Evolutionary conservation across 2,329 filamentous ascomycete genomes (phyloP).

Genomic region (Talaromyces sp.): DNA sequence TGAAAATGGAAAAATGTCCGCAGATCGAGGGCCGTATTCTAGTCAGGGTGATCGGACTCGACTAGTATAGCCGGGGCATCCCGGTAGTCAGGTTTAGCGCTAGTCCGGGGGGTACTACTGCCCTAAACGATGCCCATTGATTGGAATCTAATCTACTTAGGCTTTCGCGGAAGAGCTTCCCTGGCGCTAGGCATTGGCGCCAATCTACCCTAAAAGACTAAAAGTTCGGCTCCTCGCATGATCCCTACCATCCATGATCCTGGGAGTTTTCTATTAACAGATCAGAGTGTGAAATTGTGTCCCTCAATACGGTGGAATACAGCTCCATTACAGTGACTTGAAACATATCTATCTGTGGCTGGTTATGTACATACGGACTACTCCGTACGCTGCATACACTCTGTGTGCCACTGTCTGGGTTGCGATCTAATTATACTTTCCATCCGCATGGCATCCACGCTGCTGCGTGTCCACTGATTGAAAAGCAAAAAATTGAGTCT

Average conservation of each 20-base stretch:
- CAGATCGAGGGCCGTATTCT: neutral
- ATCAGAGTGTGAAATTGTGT: neutral
- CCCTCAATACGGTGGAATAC: neutral
- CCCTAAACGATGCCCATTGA: neutral
- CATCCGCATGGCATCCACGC: conserved; percentile 13
- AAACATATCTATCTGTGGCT: neutral
- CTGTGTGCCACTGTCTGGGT: no score
- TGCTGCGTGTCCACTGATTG: neutral
- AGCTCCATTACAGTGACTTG: neutral
- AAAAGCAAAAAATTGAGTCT: neutral
- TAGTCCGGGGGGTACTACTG: neutral
- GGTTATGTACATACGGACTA: neutral
- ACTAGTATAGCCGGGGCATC: neutral
- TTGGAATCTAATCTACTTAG: neutral
- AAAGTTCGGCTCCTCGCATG: neutral
- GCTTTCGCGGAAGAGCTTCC: conserved; percentile 2
- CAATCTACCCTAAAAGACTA: neutral
- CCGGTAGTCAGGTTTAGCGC: neutral
- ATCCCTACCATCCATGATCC: neutral
- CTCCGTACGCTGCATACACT: no score
- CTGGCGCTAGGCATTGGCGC: neutral
- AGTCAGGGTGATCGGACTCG: neutral
- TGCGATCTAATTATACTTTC: neutral
- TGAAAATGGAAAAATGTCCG: neutral
- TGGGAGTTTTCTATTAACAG: neutral